Percentiles rank a stretch among this genome's conserved stretches.
Conservation (phyloP, 495 filamentous ascomycete species). For the Lophiotrema nucula region DNA sequence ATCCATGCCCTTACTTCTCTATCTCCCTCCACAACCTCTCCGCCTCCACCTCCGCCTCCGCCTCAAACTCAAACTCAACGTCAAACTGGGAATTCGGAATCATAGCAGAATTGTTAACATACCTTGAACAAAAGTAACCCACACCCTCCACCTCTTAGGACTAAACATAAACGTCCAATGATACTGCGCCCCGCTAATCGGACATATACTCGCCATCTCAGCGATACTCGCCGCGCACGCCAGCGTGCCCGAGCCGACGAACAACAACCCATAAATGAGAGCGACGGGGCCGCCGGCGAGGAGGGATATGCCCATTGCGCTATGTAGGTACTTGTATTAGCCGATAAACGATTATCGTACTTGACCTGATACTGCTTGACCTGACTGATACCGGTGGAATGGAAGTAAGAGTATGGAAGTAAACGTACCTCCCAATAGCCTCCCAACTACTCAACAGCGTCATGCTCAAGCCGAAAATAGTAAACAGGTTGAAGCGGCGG, state of each 20-base stretch:
- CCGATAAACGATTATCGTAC: too few relatives aligned
- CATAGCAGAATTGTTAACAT: too few relatives aligned
- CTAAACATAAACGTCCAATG: constrained; percentile 22
- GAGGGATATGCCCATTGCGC: neutral
- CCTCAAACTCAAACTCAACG: too few relatives aligned
- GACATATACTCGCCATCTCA: constrained; percentile 22
- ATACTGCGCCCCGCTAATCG: constrained; percentile 26
- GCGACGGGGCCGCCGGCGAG: neutral
- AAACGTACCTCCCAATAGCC: neutral
- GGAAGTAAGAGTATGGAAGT: too few relatives aligned
- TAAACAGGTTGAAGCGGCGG: neutral
- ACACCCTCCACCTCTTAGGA: neutral
- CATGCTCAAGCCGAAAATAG: neutral
- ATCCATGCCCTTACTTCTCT: too few relatives aligned
- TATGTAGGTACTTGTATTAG: too few relatives aligned
- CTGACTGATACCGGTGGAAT: too few relatives aligned
- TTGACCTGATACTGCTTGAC: too few relatives aligned
- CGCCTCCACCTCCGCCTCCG: neutral
- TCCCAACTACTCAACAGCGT: neutral
- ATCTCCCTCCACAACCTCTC: too few relatives aligned
- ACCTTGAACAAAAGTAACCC: constrained; percentile 19
- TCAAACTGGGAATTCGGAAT: too few relatives aligned
- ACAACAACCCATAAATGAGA: neutral
- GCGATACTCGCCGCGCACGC: constrained; percentile 28
- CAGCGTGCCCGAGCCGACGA: constrained; percentile 17